Evolutionary conservation across 1,284 basidiomycete genomes (phyloP).

Genomic region (Wallemia hederae): DNA sequence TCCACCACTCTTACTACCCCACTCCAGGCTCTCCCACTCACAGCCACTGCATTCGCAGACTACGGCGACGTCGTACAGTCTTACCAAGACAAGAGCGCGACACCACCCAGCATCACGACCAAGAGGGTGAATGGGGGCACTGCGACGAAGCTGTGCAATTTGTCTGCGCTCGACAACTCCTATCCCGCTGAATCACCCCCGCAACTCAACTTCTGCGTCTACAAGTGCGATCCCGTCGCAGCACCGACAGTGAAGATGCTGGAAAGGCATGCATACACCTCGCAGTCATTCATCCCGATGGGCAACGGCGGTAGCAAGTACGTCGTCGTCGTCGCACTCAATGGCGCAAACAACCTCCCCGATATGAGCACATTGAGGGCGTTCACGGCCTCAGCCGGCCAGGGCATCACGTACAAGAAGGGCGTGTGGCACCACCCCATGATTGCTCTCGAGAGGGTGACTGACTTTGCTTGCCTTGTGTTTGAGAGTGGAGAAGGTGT

Average conservation of each 20-base stretch:
- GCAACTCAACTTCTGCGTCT: slow-evolving; percentile 15
- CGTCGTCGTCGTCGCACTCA: slow-evolving; percentile 53
- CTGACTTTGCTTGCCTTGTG: slow-evolving; percentile 13
- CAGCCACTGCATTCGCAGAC: slow-evolving; percentile 40
- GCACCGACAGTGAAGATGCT: slow-evolving; percentile 24
- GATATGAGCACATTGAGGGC: slow-evolving; percentile 41
- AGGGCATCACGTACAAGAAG: slow-evolving; percentile 53
- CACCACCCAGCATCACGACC: slow-evolving; percentile 34
- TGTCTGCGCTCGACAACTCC: slow-evolving; percentile 31
- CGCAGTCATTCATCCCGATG: slow-evolving; percentile 65
- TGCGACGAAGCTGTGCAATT: slow-evolving; percentile 65
- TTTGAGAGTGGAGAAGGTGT: slow-evolving; percentile 10
- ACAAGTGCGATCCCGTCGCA: slow-evolving; percentile 8
- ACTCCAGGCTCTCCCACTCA: slow-evolving; percentile 20
- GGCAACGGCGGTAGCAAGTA: slow-evolving; percentile 26
- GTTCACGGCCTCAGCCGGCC: slow-evolving; percentile 43
- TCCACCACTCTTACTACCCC: neutral
- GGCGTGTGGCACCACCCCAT: slow-evolving; percentile 47
- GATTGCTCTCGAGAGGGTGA: slow-evolving; percentile 10
- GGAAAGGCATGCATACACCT: slow-evolving; percentile 33
- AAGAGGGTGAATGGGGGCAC: slow-evolving; percentile 62
- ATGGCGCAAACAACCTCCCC: slow-evolving; percentile 40
- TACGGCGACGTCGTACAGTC: slow-evolving; percentile 70
- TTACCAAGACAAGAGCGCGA: slow-evolving; percentile 32
- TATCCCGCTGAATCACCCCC: slow-evolving; percentile 26